Evolutionary conservation across 2,329 filamentous ascomycete species (phyloP).

Genomic region (Sphaerulina populicola): DNA sequence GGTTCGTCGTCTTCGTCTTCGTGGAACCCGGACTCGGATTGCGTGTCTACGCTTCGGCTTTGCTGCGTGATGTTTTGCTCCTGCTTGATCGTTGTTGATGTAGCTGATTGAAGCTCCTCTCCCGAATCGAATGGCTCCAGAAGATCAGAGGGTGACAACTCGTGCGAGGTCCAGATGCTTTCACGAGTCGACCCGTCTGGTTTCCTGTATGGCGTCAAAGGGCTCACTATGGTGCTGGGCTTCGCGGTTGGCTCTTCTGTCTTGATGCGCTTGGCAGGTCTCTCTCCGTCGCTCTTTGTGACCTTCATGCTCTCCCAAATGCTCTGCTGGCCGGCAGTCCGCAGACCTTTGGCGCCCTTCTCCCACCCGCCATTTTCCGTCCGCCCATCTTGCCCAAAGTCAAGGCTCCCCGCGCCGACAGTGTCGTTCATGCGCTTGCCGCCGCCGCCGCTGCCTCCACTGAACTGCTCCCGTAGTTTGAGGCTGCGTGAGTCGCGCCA

Average conservation of each 20-base stretch:
- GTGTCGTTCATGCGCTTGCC: conserved; percentile 54
- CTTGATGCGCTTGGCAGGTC: conserved; percentile 19
- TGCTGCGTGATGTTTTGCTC: neutral
- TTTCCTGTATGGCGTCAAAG: conserved; percentile 28
- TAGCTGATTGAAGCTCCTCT: neutral
- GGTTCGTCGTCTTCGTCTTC: neutral
- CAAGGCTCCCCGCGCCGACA: conserved; percentile 55
- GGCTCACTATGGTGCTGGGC: conserved; percentile 26
- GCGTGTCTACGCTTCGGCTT: neutral
- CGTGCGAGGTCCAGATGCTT: conserved; percentile 30
- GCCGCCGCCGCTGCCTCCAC: conserved; percentile 49
- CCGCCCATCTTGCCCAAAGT: conserved; percentile 45
- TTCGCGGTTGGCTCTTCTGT: conserved; percentile 5
- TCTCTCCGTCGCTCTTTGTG: conserved; percentile 17
- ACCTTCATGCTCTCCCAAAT: conserved; percentile 30
- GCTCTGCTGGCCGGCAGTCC: conserved; percentile 41
- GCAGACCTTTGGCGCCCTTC: conserved; percentile 41
- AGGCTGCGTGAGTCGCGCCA: conserved; percentile 64
- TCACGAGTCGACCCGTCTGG: conserved; percentile 27
- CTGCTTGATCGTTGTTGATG: neutral
- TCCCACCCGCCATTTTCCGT: conserved; percentile 48
- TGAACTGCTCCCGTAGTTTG: conserved; percentile 65
- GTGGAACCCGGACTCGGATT: neutral
- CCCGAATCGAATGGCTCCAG: conserved; percentile 23
- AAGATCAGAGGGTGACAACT: conserved; percentile 27